Base-by-base conservation (phyloP, 176 grass and related monocot species). In the Alopecurus myosuroides region DNA sequence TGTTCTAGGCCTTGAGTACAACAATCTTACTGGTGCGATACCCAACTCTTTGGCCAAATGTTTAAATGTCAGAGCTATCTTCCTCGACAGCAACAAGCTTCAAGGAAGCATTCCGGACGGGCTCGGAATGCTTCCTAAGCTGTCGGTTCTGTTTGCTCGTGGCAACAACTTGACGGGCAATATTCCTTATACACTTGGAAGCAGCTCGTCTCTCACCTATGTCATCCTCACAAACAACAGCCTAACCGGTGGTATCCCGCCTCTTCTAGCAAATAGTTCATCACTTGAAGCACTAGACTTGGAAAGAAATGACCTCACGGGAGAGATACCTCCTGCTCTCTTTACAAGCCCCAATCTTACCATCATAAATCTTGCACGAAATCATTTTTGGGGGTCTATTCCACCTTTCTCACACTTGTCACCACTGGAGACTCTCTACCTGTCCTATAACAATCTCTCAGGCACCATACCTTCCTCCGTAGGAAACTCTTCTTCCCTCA, bases 401-500 rank as follows among this genome's bases (percentile, higher is more conserved):
- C 45, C 45, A 46, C 45, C 45, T 15, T 46, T 46, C 45, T 46
- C 45, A 46, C 45, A 46, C 45, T 15, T 46, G 45, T 46, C 45
- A 46, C 45, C 45, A 46, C 45, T 46, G 13, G 45, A 46, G 45
- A 46, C 45, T 13, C 45, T 46, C 12, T 46, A 46, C 45, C 13
- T 46, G 3, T 46, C 45, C 45, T 14, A 15, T 46, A 46, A 46
- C 45, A 46, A 79, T 15, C 84, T 93, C 60, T 49, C 17, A 0
- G 78, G 91, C 17, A 78, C 8, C 30, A 81, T 93, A 49, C 91
- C 91, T 25, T 29, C 67, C 20, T 62, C 49, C 20, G 22, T 92
- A 45, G 87, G 79, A 11, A 84, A 92, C n/a, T 64, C 84, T 8
- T 83, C 90, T 23, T 76, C 65, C 11, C 66, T 92, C 42, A 6